A percentile compares a stretch with the other conserved stretches of the same genome.
These are phyloP conservation scores for Cardiospermum halicacabum DNA, from an alignment of 345 rosid genomes.

Conservation along the genomic window DNA sequence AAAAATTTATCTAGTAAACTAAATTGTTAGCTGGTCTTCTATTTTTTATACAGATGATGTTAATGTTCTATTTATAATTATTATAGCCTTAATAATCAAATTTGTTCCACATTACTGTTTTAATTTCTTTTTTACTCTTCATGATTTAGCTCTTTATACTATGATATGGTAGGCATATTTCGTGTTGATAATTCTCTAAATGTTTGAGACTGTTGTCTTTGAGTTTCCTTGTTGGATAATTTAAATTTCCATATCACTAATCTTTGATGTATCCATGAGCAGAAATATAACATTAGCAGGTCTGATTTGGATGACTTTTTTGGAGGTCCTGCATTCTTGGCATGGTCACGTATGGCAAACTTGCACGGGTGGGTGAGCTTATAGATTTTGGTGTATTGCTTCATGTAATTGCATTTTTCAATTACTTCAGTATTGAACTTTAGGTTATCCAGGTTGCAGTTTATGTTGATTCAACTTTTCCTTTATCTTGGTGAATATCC, in stretches of 20 bases:
- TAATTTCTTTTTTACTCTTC: neutral
- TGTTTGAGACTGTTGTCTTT: neutral
- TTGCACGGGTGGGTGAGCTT: conserved; percentile 62
- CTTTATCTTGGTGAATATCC: neutral
- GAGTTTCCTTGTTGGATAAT: conserved; percentile 8
- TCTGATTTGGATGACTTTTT: conserved; percentile 60
- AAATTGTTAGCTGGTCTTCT: neutral
- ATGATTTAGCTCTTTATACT: neutral
- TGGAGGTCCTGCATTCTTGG: conserved; percentile 80
- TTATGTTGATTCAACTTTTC: neutral
- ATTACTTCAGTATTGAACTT: neutral
- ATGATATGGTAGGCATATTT: neutral
- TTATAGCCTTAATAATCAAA: neutral
- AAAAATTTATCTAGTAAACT: neutral
- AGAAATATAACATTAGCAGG: conserved; percentile 52
- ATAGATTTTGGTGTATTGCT: conserved; percentile 9
- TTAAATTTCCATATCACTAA: conserved; percentile 13
- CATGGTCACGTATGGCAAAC: conserved; percentile 78
- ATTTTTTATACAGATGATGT: neutral
- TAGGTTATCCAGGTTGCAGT: neutral
- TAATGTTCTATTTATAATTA: neutral
- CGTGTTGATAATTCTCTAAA: neutral
- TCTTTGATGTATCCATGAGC: conserved; percentile 18
- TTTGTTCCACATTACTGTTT: neutral
- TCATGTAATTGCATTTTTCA: neutral